A percentile compares a stretch with the other conserved stretches of the same genome.
phyloP scores from a whole-genome alignment of 257 asterid species.

The Solanum clarkiae region DNA sequence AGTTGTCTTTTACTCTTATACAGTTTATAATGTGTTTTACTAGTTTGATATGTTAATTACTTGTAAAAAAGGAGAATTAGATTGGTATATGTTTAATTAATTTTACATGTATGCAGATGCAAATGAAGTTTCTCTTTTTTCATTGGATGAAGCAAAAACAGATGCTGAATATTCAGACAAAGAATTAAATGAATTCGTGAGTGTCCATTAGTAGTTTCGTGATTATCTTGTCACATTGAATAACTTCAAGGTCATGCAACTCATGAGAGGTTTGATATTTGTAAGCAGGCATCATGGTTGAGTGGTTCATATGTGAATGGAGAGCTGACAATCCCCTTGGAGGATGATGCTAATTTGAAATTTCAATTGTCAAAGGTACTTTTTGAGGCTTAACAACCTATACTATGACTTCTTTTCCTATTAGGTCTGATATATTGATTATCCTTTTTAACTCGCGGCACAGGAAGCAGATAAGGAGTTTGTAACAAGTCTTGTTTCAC shows the following conservation, averaged over 20 bases:
- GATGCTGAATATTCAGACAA: slow-evolving; percentile 52
- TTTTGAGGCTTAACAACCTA: not conserved
- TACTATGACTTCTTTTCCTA: not conserved
- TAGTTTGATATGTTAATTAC: not conserved
- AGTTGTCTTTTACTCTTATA: slow-evolving; percentile 9
- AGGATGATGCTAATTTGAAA: slow-evolving; percentile 44
- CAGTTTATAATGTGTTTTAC: not conserved
- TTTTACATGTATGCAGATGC: slow-evolving; percentile 31
- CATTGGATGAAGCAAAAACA: slow-evolving; percentile 36
- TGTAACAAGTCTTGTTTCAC: slow-evolving; percentile 37
- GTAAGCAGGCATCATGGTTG: slow-evolving; percentile 65
- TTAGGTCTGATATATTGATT: not conserved
- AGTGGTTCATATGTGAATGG: slow-evolving; percentile 84
- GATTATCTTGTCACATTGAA: not conserved
- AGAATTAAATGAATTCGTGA: slow-evolving; percentile 67
- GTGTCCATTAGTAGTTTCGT: slow-evolving; percentile 6
- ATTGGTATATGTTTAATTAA: not conserved
- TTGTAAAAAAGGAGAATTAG: not conserved
- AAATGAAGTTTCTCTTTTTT: slow-evolving; percentile 49
- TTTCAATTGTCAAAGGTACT: slow-evolving; percentile 76
- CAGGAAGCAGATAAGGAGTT: slow-evolving; percentile 76
- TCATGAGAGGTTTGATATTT: not conserved
- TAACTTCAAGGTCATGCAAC: not conserved
- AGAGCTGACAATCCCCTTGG: slow-evolving; percentile 50
- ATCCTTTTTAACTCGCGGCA: not conserved